Evolutionary conservation across 176 grass and related monocot species (phyloP), one percentile per base, ranked within the genome.

Genomic region (Carex myosuroides): DNA sequence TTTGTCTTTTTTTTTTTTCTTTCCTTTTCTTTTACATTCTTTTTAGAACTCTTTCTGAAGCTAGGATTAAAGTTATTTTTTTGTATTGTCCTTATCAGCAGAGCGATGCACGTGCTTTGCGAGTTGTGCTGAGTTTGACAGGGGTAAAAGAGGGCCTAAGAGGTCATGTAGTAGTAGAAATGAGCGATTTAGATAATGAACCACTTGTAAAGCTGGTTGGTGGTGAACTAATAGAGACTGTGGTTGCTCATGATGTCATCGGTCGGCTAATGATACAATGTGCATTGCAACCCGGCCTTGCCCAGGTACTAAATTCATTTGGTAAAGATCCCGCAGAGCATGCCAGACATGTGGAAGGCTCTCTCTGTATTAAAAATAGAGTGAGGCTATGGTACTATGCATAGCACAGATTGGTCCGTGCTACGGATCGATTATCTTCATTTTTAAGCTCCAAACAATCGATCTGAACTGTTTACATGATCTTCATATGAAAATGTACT

Each of bases 221-320:
- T 70, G 95, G 95, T 35, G 95, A 93, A 78, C 69, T 95, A 63
- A 98, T 93, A 46, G 95, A 98, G 88, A 98, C 95, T 11, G 95
- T 98, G 79, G 95, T 98, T 73, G 95, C 95, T 75, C 95, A 98
- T 89, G 95, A 98, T 83, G 95, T 98, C 17, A 98, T 98, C 83
- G 95, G 95, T 79, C 92, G 95, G 80, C 91, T 98, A 83, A 98
- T 98, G 95, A 98, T 98, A 91, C 95, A 98, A 63, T 98, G 95
- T 79, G 95, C 95, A 66, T 93, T 98, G 50, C 95, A 98, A 86
- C 95, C 95, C 75, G 95, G 95, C 89, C 84, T 98, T 57, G 95
- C 95, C 71, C 92, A 98, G 92, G 95, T 98, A 91, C 33, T 58
- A 63, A 13, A 0, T 42, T 37, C 37, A 55, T 50, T 52, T 8